Base-by-base conservation (phyloP, 192 early-diverging fungal genomes). In the Coemansia sp. region DNA sequence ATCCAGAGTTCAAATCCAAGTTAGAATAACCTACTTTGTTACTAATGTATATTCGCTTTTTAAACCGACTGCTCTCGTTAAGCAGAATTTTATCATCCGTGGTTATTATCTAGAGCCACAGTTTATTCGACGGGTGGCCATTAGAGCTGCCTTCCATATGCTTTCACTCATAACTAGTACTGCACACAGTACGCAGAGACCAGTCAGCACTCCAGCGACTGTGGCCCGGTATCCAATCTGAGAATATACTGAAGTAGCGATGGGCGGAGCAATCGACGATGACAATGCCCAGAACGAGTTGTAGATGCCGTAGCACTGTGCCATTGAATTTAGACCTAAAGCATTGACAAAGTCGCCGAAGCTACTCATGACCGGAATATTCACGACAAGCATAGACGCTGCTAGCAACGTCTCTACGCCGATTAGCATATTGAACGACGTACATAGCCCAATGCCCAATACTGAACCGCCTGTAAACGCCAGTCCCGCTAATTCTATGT, bases 311-410 rank as follows among this genome's bases (percentile, higher is more conserved):
- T 81, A 81, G 40, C 70, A 63, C 48, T 76, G 74, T 6, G 79
- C 74, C 79, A 81, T 81, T 29, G 79, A 81, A 42, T 76, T 70
- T 14, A 76, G 54, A 6, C 71, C 73, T 21, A 81, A 54, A 16
- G 63, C 37, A 35, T 81, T 81, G 46, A 81, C 79, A 70, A 81
- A 81, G 31, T 81, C 79, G 56, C 79, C 79, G 64, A 81, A 81
- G 44, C 79, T 81, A 46, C 79, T 81, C 79, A 81, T 81, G 10
- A 81, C 79, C 11, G 79, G 74, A 13, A 81, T 75, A 48, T 76
- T 81, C 2, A 76, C 74, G 17, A 73, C 7, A 9, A 81, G 40
- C 5, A 73, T 19, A 3, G 64, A 24, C 13, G 62, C 53, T 0
- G 74, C 63, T 40, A 81, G 54, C 67, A 67, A 68, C 0, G 71